Conservation (phyloP, 78 protist species). For the Goniomonas avonlea region DNA sequence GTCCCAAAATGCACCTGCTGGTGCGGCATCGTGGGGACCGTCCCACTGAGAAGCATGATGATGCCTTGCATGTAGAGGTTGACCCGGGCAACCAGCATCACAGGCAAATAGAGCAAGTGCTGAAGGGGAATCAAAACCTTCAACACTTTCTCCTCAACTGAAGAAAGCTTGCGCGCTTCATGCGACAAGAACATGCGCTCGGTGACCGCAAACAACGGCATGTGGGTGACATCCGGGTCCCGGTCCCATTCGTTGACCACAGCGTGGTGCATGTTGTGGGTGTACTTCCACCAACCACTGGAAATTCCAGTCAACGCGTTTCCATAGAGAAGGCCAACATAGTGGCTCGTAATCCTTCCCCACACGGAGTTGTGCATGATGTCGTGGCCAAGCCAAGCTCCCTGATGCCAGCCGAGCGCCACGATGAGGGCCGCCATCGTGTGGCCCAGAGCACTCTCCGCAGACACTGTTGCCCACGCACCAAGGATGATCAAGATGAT, state of each 20-base stretch:
- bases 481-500: too few relatives aligned
- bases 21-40: too few relatives aligned
- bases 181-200: neutral
- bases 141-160: neutral
- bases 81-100: neutral
- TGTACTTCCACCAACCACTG: neutral
- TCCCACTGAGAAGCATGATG: too few relatives aligned
- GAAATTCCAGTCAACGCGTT: neutral
- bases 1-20: neutral
- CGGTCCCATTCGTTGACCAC: neutral
- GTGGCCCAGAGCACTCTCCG: too few relatives aligned
- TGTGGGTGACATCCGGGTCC: neutral
- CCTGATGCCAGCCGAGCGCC: neutral
- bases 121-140: neutral
- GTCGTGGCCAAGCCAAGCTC: neutral
- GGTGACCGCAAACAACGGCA: neutral
- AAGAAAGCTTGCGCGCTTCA: neutral
- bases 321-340: neutral
- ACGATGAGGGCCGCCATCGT: too few relatives aligned
- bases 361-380: slow-evolving; percentile 21
- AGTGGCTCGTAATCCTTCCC: too few relatives aligned
- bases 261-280: slow-evolving; percentile 13
- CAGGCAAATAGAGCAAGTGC: neutral
- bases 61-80: neutral
- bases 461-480: too few relatives aligned